Base-by-base conservation (phyloP, 176 grass and related monocot species). In the Panicum miliaceum region DNA sequence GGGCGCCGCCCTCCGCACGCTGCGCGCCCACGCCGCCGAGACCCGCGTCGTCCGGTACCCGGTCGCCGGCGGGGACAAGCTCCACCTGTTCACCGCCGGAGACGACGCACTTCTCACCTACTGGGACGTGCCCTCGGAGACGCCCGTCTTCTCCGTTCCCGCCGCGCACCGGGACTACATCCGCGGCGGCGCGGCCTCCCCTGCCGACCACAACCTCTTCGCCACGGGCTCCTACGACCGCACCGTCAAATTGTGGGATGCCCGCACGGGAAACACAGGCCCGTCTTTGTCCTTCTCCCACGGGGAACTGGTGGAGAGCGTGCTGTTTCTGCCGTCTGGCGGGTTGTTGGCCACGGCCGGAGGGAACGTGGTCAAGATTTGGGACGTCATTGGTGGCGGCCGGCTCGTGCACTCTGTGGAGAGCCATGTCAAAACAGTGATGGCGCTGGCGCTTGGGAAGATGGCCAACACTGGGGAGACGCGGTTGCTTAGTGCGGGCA, bases 151-250 rank as follows among this genome's bases (percentile, higher is more conserved):
- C 48, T 67, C 91, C 62, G 73, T 94, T 79, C 87, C 96, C 6
- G 93, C 79, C 3, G 94, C 94, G 6, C 96, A 98, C 80, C 87
- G 87, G 2, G 96, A 98, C 78, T 98, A 98, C 88, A 95, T 96
- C 67, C 91, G 93, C 14, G 96, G 93, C 9, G 96, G 89, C 20
- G 80, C 93, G 4, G 16, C 93, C 0, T 98, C 96, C 50, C 93
- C 96, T 0, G 81, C 70, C 19, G 90, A 90, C 40, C 73, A 71
- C 64, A 89, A 94, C 79, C 58, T 98, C 73, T 88, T 98, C 40
- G 93, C 86, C 46, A 96, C 96, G 0, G 96, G 93, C 50, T 95
- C 93, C 27, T 98, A 98, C 6, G 96, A 96, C 83, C 91, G 85
- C 41, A 78, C 64, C 56, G 88, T 98, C 54, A 98, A 92, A 25